Conservation (phyloP, 2,329 filamentous ascomycete species). For the Neoascochyta sp. region DNA sequence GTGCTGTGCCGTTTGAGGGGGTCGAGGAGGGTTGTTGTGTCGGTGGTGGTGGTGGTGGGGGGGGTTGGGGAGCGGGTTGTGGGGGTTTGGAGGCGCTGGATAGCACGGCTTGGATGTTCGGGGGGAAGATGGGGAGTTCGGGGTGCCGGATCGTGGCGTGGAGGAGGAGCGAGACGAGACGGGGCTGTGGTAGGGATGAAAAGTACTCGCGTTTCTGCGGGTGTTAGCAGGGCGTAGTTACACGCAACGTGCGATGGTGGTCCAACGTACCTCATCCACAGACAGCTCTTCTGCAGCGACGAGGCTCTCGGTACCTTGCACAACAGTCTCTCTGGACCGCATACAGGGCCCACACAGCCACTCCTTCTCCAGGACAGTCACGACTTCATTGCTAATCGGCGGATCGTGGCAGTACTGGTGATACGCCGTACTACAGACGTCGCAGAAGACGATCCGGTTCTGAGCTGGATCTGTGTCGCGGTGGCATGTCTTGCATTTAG, state of each 20-base stretch:
- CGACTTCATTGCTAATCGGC: conserved; percentile 64
- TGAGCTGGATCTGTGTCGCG: conserved; percentile 66
- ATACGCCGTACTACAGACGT: conserved; percentile 74
- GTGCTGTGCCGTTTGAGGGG: conserved; percentile 18
- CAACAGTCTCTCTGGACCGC: conserved; percentile 27
- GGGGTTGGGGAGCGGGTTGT: conserved; percentile 9
- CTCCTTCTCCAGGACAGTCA: conserved; percentile 62
- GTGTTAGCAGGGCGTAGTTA: conserved; percentile 1
- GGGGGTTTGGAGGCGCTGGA: conserved; percentile 12
- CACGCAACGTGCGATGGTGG: neutral
- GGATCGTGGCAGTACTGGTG: conserved; percentile 81
- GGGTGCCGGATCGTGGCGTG: conserved; percentile 60
- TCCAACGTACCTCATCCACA: conserved; percentile 41
- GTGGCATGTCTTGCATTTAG: conserved; percentile 68
- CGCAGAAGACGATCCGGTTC: conserved; percentile 83
- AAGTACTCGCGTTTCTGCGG: conserved; percentile 61
- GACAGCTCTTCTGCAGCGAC: conserved; percentile 40
- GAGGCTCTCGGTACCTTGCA: conserved; percentile 37
- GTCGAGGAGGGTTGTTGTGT: conserved; percentile 13
- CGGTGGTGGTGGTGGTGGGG: conserved; percentile 8
- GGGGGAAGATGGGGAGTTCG: conserved; percentile 62
- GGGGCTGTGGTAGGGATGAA: conserved; percentile 55
- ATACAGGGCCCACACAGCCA: conserved; percentile 69
- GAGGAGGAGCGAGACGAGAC: conserved; percentile 63
- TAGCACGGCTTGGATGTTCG: conserved; percentile 28